phyloP scores from a whole-genome alignment of 163 green algal species.

The Chlorella variabilis region DNA sequence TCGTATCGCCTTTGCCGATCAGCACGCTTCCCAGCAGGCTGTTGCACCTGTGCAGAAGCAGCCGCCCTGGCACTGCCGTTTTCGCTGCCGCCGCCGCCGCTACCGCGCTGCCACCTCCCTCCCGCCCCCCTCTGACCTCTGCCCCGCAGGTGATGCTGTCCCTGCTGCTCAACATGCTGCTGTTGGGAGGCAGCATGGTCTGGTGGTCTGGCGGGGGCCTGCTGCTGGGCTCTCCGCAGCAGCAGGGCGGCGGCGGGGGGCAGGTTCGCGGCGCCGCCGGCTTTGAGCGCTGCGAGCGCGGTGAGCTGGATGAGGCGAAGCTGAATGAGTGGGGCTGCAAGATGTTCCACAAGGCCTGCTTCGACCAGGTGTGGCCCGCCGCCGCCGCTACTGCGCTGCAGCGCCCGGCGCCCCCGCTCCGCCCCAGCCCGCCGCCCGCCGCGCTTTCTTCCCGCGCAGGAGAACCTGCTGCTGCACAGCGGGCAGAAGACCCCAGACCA shows the following conservation, averaged over 20 bases:
- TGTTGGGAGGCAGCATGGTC: slow-evolving; percentile 3
- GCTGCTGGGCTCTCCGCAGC: neutral
- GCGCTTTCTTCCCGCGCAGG: neutral
- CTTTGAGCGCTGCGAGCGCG: slow-evolving; percentile 3
- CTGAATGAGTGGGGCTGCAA: slow-evolving; percentile 17
- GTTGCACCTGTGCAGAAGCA: too few species aligned
- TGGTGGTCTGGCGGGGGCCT: neutral
- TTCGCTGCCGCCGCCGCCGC: too few species aligned
- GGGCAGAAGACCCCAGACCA: slow-evolving; percentile 17
- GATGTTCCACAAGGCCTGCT: slow-evolving; percentile 15
- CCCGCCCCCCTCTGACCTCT: too few species aligned
- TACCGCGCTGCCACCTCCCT: too few species aligned
- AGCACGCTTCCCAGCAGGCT: too few species aligned
- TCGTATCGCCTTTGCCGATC: too few species aligned
- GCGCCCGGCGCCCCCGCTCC: too few species aligned
- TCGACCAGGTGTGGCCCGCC: slow-evolving; percentile 10
- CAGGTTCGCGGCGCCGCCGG: neutral
- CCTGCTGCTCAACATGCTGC: slow-evolving; percentile 21
- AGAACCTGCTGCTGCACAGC: slow-evolving; percentile 10
- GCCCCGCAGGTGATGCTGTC: slow-evolving; percentile 32
- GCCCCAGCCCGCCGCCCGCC: too few species aligned
- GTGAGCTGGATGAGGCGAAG: neutral
- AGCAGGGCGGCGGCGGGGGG: neutral
- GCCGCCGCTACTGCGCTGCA: neutral
- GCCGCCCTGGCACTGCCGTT: too few species aligned